Base-by-base conservation (phyloP, 352 stramenopile species). In the Globisporangium abappressorium region DNA sequence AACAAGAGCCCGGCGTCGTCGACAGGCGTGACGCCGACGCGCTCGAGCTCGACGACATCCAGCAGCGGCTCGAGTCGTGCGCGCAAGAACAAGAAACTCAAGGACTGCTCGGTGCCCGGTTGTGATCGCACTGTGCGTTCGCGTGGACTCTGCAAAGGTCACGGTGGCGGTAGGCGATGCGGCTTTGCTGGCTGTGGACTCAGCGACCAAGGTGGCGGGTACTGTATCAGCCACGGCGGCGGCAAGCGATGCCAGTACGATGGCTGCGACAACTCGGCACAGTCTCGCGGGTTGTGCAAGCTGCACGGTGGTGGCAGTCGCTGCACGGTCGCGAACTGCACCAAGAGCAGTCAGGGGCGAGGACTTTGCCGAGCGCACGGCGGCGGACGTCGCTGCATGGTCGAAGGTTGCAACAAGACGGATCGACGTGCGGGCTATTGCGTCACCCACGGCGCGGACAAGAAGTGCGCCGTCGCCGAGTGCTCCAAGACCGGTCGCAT, bases 401-500 rank as follows among this genome's bases (percentile, higher is more conserved):
- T 93, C 26, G 82, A 91, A 33, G 86, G 86, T 11, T 97, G 89
- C 82, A 91, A 91, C 69, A 95, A 94, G 74, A 93, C 85, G 1
- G 85, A 92, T 60, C 79, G 85, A 8, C 84, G 85, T 66, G 85
- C 82, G 8, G 85, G 85, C 5, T 92, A 88, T 72, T 93, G 85
- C 43, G 84, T 93, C 33, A 92, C 86, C 1, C 88, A 95, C 69
- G 88, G 88, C 51, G 88, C 86, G 38, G 87, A 93, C 71, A 89
- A 90, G 65, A 93, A 92, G 65, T 95, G 88, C 67, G 72, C 86
- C 64, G 78, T 94, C 30, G 71, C 76, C 6, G 87, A 93, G 72
- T 96, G 88, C 70, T 90, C 81, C 24, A 93, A 93, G 75, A 93
- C 85, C 8, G 87, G 85, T 26, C 85, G 87, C 59, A 93, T 93